Percentiles rank a stretch among this genome's conserved stretches.
Evolutionary conservation across 2,329 filamentous ascomycete species (phyloP).

Genomic region (Arthrobotrys musiformis): DNA sequence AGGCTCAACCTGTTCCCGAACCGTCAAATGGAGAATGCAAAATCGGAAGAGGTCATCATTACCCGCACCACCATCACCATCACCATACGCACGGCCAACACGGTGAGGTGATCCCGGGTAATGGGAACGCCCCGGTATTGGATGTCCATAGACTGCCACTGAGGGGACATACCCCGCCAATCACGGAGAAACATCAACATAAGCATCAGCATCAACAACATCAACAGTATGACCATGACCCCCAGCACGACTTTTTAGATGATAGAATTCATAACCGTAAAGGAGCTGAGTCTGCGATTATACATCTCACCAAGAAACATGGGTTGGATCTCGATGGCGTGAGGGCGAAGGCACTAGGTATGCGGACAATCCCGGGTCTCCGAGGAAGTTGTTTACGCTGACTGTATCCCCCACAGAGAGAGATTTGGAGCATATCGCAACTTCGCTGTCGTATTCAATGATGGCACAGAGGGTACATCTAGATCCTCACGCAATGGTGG

Average conservation of each 20-base stretch:
- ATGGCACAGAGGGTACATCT: slow-evolving; percentile 53
- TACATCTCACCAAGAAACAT: slow-evolving; percentile 51
- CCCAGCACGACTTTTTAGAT: slow-evolving; percentile 31
- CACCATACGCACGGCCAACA: slow-evolving; percentile 38
- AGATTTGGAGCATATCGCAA: slow-evolving; percentile 47
- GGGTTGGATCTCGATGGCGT: slow-evolving; percentile 50
- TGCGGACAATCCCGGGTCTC: background rate
- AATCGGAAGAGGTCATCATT: slow-evolving; percentile 40
- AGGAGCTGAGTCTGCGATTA: slow-evolving; percentile 44
- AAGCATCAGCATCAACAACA: background rate
- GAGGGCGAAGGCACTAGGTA: slow-evolving; percentile 44
- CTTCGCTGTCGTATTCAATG: slow-evolving; percentile 46
- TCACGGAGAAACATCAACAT: slow-evolving; percentile 5
- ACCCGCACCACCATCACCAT: slow-evolving; percentile 52
- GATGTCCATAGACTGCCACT: slow-evolving; percentile 33
- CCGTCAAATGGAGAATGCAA: slow-evolving; percentile 38
- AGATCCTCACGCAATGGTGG: slow-evolving; percentile 51
- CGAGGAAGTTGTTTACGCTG: background rate
- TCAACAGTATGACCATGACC: slow-evolving; percentile 10
- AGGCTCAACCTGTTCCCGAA: slow-evolving; percentile 13
- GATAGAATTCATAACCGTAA: slow-evolving; percentile 36
- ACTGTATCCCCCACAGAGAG: slow-evolving; percentile 5
- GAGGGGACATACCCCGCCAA: slow-evolving; percentile 28
- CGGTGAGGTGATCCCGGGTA: slow-evolving; percentile 2
- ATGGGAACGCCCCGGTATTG: background rate